These are phyloP conservation scores for Pythium angustatum DNA, from an alignment of 352 stramenopile genomes.

Conservation along the genomic window DNA sequence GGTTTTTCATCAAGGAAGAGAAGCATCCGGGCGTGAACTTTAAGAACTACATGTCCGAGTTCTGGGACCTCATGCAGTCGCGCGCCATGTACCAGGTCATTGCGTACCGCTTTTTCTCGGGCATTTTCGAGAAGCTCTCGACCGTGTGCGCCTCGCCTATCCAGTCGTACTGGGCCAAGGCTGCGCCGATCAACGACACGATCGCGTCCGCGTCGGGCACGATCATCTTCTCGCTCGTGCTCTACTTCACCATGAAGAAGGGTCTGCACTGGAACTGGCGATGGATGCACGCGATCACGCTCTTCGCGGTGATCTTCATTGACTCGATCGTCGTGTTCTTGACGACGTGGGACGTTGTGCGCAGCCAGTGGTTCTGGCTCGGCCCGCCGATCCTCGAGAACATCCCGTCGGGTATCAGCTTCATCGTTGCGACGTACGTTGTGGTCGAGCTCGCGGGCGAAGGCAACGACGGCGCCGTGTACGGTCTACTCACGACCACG, in stretches of 20 bases:
- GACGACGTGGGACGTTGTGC: conserved; percentile 16
- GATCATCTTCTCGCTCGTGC: conserved; percentile 29
- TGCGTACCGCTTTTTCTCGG: conserved; percentile 17
- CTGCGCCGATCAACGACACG: conserved; percentile 45
- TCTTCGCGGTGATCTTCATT: conserved; percentile 8
- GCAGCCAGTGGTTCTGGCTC: conserved; percentile 20
- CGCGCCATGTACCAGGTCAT: conserved; percentile 21
- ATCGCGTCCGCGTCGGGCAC: conserved; percentile 34
- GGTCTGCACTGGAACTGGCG: conserved; percentile 19
- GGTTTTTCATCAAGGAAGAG: conserved; percentile 36
- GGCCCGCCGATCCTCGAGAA: conserved; percentile 17
- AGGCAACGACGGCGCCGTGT: conserved; percentile 42
- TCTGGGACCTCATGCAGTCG: conserved; percentile 34
- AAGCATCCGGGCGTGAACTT: conserved; percentile 23
- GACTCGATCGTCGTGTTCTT: conserved; percentile 15
- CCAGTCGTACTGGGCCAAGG: conserved; percentile 33
- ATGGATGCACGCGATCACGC: conserved; percentile 20
- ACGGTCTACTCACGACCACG: conserved; percentile 44
- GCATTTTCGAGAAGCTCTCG: conserved; percentile 34
- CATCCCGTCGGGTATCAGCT: conserved; percentile 11
- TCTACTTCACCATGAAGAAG: conserved; percentile 21
- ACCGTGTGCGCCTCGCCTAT: conserved; percentile 33
- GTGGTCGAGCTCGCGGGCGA: conserved; percentile 38
- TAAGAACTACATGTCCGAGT: conserved; percentile 29
- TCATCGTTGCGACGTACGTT: conserved; percentile 16